These are phyloP conservation scores for Trichoderma citrinoviride DNA, from an alignment of 2,329 filamentous ascomycete species.

Conservation along the genomic window DNA sequence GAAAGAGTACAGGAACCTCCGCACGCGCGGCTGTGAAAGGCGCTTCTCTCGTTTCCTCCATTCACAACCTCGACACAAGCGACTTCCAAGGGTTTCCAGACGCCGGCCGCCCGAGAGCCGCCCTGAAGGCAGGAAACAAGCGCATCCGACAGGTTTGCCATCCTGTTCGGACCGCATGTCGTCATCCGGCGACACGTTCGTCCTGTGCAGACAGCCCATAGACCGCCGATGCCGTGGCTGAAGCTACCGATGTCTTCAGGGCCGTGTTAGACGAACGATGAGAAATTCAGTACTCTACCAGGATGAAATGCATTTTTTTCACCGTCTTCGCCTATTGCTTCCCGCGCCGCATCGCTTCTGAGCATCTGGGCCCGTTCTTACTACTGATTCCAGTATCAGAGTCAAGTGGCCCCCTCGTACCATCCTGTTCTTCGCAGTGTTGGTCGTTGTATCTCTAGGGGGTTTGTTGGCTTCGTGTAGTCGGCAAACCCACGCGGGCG, in stretches of 20 bases:
- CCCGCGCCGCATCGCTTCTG: neutral
- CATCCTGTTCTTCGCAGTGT: neutral
- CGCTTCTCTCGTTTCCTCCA: conserved; percentile 17
- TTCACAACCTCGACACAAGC: conserved; percentile 15
- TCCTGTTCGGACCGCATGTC: conserved; percentile 3
- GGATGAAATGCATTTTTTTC: neutral
- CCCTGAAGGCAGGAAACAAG: neutral
- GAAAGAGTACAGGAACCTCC: neutral
- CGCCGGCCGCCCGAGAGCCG: conserved; percentile 15
- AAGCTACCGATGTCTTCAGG: neutral
- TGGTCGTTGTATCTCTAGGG: conserved; percentile 4
- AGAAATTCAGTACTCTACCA: neutral
- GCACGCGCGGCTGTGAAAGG: conserved; percentile 16
- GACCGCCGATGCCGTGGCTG: neutral
- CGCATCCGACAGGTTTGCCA: neutral
- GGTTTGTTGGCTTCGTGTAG: neutral
- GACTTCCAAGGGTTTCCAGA: conserved; percentile 14
- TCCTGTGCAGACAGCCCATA: neutral
- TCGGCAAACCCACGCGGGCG: conserved; percentile 6
- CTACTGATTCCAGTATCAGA: neutral
- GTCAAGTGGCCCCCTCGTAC: neutral
- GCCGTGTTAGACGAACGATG: neutral
- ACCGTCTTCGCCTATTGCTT: neutral
- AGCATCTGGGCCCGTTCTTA: neutral
- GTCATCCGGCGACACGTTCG: neutral